Conservation (phyloP, 2,329 filamentous ascomycete species). For the Coniochaeta sp. region DNA sequence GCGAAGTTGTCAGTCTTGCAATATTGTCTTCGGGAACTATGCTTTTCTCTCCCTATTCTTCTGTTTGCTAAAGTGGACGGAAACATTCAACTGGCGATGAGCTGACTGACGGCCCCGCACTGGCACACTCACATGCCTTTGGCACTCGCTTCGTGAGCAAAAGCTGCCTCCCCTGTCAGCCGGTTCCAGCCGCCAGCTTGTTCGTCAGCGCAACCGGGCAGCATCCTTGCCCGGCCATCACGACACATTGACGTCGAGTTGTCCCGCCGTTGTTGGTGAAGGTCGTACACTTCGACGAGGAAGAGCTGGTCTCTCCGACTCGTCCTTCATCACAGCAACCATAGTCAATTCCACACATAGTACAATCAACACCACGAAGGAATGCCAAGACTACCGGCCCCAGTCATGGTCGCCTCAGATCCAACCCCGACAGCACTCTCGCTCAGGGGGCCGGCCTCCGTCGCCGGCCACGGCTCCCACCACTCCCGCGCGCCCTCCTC, state of each 20-base stretch:
- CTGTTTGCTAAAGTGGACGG: too few relatives aligned
- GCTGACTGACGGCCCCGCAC: background rate
- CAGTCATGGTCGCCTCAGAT: conserved; percentile 24
- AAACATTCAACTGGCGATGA: background rate
- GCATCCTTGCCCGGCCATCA: background rate
- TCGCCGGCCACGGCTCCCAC: conserved; percentile 18
- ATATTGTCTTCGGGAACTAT: too few relatives aligned
- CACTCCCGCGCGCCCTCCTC: conserved; percentile 13
- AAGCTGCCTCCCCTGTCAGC: background rate
- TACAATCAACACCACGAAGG: too few relatives aligned
- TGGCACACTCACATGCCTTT: background rate
- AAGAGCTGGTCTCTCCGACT: conserved; percentile 4
- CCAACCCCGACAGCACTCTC: conserved; percentile 23
- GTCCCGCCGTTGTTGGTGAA: too few relatives aligned
- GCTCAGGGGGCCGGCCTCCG: conserved; percentile 23
- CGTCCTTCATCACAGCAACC: background rate
- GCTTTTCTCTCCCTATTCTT: too few relatives aligned
- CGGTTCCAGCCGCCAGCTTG: background rate
- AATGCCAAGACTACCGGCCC: background rate
- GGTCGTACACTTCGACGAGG: background rate
- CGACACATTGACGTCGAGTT: background rate
- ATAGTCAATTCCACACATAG: background rate
- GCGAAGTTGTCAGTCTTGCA: background rate
- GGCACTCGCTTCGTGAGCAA: background rate
- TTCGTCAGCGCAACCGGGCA: background rate